Base-by-base conservation (phyloP, 305 asterid genomes). In the Plantago lanceolata region DNA sequence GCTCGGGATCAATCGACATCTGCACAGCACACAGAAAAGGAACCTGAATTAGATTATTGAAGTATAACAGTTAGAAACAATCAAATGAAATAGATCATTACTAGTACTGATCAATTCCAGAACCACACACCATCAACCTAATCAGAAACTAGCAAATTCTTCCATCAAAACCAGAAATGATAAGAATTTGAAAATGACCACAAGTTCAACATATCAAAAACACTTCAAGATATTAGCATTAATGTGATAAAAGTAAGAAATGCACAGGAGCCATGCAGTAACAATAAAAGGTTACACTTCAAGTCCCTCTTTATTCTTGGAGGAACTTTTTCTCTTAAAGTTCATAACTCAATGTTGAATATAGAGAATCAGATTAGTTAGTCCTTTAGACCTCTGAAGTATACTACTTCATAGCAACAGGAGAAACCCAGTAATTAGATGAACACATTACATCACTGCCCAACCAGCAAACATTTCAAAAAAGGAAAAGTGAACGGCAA, bases 1-100 rank as follows among this genome's bases (percentile, higher is more conserved):
- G 78, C 67, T 65, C 69, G 35, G 71, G 69, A 69, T 68, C 73
- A 52, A 18, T 19, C 73, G 68, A 65, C 55, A 75, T 76, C 97
- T 88, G 85, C 86, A 78, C 47, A 40, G 47, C 16, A 40, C 15
- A 40, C 16, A 40, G 47, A 40, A 40, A 40, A 2, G 16, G 15
- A 40, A 9, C 47, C 11, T n/a, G 44, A 28, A 15, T 55, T 28
- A n/a, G 2, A 15, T 14, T 26, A 29, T 24, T 11, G 20, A 51
- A 55, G 21, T 26, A 55, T 18, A 55, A 37, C 44, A 55, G 28
- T 19, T 55, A 15, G 44, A 55, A 29, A 55, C 60, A 26, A 18
- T 17, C 11, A 54, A 26, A 26, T 54, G 44, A 28, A 1, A 29
- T 29, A 40, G 15, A 12, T 40, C n/a, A n/a, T n/a, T n/a, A 40